Evolutionary conservation across 1,139 yeast genomes (phyloP).

Genomic region (Taphrina populina): DNA sequence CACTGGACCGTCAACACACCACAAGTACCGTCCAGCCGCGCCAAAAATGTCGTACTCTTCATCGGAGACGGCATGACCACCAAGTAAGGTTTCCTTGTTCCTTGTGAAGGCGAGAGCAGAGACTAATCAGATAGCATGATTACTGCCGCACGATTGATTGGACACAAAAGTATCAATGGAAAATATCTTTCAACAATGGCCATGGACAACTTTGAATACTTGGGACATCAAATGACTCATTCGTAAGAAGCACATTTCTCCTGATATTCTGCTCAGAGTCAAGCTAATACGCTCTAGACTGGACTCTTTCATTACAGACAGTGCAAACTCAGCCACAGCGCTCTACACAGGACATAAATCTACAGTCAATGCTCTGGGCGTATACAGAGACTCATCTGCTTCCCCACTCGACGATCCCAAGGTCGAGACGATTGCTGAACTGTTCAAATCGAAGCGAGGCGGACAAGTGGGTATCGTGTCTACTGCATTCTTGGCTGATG

Average conservation of each 20-base stretch:
- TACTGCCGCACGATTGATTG: constrained; percentile 17
- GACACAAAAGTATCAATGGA: constrained; percentile 12
- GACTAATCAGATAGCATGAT: constrained; percentile 5
- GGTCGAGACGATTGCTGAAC: constrained; percentile 18
- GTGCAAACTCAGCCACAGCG: constrained; percentile 15
- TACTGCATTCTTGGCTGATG: constrained; percentile 17
- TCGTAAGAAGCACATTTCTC: neutral
- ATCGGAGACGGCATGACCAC: constrained; percentile 27
- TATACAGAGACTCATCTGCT: constrained; percentile 15
- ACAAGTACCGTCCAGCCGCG: constrained; percentile 1
- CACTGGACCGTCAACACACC: constrained; percentile 6
- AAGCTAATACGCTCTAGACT: constrained; percentile 9
- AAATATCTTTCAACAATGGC: constrained; percentile 9
- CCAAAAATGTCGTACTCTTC: constrained; percentile 18
- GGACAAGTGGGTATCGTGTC: constrained; percentile 20
- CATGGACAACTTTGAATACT: constrained; percentile 7
- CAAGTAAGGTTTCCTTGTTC: neutral
- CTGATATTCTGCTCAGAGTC: neutral
- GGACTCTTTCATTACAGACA: constrained; percentile 21
- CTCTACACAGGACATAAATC: constrained; percentile 20
- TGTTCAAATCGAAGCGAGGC: constrained; percentile 3
- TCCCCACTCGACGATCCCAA: constrained; percentile 2
- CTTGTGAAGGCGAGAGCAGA: neutral
- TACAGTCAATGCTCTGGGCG: constrained; percentile 15
- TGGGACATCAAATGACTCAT: constrained; percentile 3